A percentile compares a stretch with the other conserved stretches of the same genome.
These are phyloP conservation scores for Besnoitia besnoiti DNA, from an alignment of 169 alveolate genomes.

Conservation along the genomic window DNA sequence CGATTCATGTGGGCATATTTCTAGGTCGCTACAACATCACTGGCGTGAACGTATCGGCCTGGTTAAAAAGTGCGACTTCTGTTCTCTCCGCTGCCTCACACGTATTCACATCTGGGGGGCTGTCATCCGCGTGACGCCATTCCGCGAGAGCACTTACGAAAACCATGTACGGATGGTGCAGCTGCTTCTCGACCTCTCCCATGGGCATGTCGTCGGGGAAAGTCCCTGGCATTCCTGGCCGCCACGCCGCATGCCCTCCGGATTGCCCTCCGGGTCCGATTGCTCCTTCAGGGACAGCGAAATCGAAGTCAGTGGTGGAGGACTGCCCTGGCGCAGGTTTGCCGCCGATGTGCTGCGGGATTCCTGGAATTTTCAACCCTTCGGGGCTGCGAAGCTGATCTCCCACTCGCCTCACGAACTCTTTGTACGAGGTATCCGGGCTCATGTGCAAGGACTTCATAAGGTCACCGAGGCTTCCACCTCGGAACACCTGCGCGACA, in stretches of 20 bases:
- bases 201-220: constrained; percentile 31
- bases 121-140: too few species aligned
- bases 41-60: too few species aligned
- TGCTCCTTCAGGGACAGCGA: neutral
- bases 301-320: neutral
- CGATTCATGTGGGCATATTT: too few species aligned
- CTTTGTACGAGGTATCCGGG: neutral
- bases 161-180: neutral
- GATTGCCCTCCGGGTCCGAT: neutral
- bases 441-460: neutral
- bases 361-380: constrained; percentile 13
- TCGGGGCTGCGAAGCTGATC: neutral
- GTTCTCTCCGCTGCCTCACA: too few species aligned
- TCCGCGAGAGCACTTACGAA: neutral
- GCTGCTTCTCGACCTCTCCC: neutral
- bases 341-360: neutral
- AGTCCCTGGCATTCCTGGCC: neutral
- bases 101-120: too few species aligned
- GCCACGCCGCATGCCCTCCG: neutral
- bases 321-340: neutral
- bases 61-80: too few species aligned
- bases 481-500: neutral
- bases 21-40: too few species aligned
- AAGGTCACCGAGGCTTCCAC: neutral
- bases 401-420: neutral